Evolutionary conservation across 2,329 filamentous ascomycete genomes (phyloP), one percentile per base, ranked within the genome.

Genomic region (Juglanconis oblonga): DNA sequence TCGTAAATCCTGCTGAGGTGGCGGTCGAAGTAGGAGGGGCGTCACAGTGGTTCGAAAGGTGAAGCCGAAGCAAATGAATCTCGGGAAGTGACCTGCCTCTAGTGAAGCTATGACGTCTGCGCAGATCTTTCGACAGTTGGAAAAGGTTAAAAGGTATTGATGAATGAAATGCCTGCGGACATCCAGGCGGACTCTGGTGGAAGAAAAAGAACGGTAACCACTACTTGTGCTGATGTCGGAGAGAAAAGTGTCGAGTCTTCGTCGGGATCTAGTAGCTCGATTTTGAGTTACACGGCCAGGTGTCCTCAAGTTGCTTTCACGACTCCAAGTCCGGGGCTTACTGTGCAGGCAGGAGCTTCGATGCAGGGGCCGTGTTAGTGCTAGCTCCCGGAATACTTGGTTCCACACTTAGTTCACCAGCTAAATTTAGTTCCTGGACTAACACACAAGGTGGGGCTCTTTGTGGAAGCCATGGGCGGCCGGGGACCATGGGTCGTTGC

Each of bases 1-100:
- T 35, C 14, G 36, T n/a, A 51, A 53, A 47, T 6, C 57, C 44
- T 60, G 61, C 57, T 62, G 53, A 42, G 44, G 52, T 40, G 45
- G 24, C 35, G n/a, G 32, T 60, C 35, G 29, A 44, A 33, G 14
- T 42, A 59, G 36, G 44, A 52, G 33, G 51, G 14, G 36, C 44
- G 50, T 45, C 61, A 44, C 57, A 52, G 57, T 29, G 40, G 35
- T 33, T 38, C 17, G 50, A 42, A 54, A 48, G 53, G 29, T 38
- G 38, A 57, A 55, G 47, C 45, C 44, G 57, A 32, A 56, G 54
- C 33, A 45, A 44, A 52, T 14, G 36, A 24, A 10, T 4, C 32
- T 48, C 11, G 47, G 35, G 35, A 36, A 49, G 44, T 49, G 45
- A 42, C 38, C 38, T 42, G n/a, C 3, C 38, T 42, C 3, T 14